A percentile compares a stretch with the other conserved stretches of the same genome.
These are phyloP conservation scores for Sporothrix schenckii DNA, from an alignment of 2,329 filamentous ascomycete genomes.

Conservation along the genomic window DNA sequence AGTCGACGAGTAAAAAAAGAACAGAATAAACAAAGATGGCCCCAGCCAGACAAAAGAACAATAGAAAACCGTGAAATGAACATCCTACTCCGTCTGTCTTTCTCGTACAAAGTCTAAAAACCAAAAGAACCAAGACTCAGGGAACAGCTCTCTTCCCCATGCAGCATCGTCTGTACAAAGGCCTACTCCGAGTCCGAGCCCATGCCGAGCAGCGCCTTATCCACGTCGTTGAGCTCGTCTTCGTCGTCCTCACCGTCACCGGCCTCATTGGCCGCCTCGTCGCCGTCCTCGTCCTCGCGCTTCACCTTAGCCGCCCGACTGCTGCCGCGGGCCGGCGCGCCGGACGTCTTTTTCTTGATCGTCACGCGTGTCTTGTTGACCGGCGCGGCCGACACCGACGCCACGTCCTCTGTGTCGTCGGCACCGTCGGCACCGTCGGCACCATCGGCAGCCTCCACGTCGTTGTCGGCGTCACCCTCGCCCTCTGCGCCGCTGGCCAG, in stretches of 20 bases:
- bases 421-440: constrained; percentile 16
- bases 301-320: not conserved
- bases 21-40: too few species aligned
- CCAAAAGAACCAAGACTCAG: too few species aligned
- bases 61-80: not conserved
- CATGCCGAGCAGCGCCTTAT: constrained; percentile 44
- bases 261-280: constrained; percentile 35
- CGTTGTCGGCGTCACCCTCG: constrained; percentile 47
- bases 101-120: too few species aligned
- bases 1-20: too few species aligned
- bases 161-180: not conserved
- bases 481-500: constrained; percentile 52
- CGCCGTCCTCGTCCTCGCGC: constrained; percentile 36
- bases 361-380: constrained; percentile 24
- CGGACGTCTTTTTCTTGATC: constrained; percentile 22
- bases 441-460: constrained; percentile 50
- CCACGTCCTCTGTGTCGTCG: constrained; percentile 23
- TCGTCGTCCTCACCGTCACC: constrained; percentile 48
- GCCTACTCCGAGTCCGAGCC: constrained; percentile 44
- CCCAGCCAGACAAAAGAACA: too few species aligned
- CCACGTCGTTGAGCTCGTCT: constrained; percentile 49
- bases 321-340: not conserved
- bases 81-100: too few species aligned
- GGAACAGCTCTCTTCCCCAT: too few species aligned
- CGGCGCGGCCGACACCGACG: not conserved